These are phyloP conservation scores for Dillenia suffruticosa DNA, from an alignment of 164 flowering plant species.

Conservation along the genomic window DNA sequence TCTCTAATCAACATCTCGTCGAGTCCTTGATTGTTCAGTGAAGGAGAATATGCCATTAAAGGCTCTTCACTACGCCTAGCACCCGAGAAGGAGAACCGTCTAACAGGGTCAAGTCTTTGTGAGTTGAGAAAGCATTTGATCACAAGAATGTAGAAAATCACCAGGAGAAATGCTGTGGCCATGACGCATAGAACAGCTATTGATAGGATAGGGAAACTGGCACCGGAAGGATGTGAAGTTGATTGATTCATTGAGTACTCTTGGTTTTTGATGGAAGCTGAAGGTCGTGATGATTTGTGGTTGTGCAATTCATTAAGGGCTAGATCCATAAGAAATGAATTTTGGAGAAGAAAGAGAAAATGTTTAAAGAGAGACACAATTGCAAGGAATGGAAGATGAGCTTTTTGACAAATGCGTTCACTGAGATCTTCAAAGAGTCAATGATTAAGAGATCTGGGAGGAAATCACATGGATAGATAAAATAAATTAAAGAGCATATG, in stretches of 20 bases:
- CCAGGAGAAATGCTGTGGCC: constrained; percentile 71
- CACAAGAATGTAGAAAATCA: constrained; percentile 81
- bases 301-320: neutral
- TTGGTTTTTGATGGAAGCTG: neutral
- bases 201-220: constrained; percentile 69
- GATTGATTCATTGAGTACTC: constrained; percentile 19
- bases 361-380: no score
- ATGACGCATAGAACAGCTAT: constrained; percentile 75
- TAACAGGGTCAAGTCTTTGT: constrained; percentile 46
- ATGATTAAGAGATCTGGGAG: no score
- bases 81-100: constrained; percentile 48
- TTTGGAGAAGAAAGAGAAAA: no score
- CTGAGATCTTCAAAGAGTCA: no score
- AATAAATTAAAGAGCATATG: no score
- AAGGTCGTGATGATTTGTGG: constrained; percentile 6
- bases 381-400: no score
- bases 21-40: constrained; percentile 43
- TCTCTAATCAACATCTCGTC: constrained; percentile 65
- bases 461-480: no score
- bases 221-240: constrained; percentile 23
- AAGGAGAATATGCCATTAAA: constrained; percentile 24
- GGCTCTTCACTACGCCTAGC: constrained; percentile 27
- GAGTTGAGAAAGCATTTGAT: constrained; percentile 86
- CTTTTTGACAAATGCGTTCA: no score
- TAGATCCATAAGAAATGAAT: constrained; percentile 17